Percentiles rank a stretch among this genome's conserved stretches.
Conservation (phyloP, 805 yeast species). For the Candida ulmi region DNA sequence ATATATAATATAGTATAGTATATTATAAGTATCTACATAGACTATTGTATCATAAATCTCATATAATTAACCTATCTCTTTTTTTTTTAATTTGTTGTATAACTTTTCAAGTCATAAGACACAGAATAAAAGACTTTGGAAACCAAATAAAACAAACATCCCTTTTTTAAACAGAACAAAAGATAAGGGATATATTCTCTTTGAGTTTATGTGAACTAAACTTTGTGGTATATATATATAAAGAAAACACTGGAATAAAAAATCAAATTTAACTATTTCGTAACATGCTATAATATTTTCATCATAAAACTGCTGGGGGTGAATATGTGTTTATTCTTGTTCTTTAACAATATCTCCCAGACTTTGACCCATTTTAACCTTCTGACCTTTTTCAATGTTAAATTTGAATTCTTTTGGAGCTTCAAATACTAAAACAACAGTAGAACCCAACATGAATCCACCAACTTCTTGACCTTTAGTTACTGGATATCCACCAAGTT, state of each 20-base stretch:
- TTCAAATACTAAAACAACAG: constrained; percentile 95
- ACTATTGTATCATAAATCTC: background rate
- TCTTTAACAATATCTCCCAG: constrained; percentile 42
- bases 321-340: background rate
- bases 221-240: too few species aligned
- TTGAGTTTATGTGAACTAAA: too few species aligned
- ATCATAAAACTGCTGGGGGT: background rate
- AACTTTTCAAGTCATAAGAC: too few species aligned
- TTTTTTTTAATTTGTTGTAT: background rate
- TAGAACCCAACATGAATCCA: constrained; percentile 92
- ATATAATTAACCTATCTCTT: too few species aligned
- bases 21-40: too few species aligned
- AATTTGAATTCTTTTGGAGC: constrained; percentile 83
- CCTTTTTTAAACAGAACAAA: too few species aligned
- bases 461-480: constrained; percentile 94
- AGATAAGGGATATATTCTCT: too few species aligned
- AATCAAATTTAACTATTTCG: too few species aligned
- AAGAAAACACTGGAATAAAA: constrained; percentile 13
- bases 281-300: background rate
- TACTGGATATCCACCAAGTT: constrained; percentile 83
- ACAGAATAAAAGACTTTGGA: background rate
- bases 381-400: constrained; percentile 62
- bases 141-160: background rate
- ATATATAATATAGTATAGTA: too few species aligned
- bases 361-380: constrained; percentile 78